These are phyloP conservation scores for Penicillium fimorum DNA, from an alignment of 495 filamentous ascomycete species.

Conservation along the genomic window DNA sequence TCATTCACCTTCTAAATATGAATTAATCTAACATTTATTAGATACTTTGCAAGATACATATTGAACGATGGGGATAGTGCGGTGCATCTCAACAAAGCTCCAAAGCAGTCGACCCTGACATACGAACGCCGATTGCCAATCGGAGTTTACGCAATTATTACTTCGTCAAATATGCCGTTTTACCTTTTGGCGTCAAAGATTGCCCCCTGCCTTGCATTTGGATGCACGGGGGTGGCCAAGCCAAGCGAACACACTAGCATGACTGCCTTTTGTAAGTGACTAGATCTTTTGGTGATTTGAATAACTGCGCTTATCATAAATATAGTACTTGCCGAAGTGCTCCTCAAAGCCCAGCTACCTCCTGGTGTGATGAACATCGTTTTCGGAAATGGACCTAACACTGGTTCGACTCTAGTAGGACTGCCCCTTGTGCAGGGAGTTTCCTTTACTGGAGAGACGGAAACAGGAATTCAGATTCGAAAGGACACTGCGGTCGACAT, in stretches of 20 bases:
- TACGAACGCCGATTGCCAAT: background rate
- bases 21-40: background rate
- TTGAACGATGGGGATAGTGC: background rate
- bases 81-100: background rate
- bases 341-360: background rate
- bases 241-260: background rate
- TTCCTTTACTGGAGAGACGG: background rate
- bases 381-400: background rate
- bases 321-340: background rate
- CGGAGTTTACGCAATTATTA: background rate
- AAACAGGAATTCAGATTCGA: background rate
- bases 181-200: background rate
- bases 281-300: background rate
- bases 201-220: background rate
- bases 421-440: background rate
- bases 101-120: background rate
- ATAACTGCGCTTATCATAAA: background rate
- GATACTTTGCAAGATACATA: background rate
- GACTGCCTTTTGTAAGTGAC: background rate
- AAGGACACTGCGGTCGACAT: background rate
- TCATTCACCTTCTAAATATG: background rate
- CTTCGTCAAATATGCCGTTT: background rate
- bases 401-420: background rate
- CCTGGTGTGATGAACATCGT: background rate
- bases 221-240: background rate